Evolutionary conservation across 2,329 filamentous ascomycete species (phyloP).

Genomic region (Trichoderma aggressivum): DNA sequence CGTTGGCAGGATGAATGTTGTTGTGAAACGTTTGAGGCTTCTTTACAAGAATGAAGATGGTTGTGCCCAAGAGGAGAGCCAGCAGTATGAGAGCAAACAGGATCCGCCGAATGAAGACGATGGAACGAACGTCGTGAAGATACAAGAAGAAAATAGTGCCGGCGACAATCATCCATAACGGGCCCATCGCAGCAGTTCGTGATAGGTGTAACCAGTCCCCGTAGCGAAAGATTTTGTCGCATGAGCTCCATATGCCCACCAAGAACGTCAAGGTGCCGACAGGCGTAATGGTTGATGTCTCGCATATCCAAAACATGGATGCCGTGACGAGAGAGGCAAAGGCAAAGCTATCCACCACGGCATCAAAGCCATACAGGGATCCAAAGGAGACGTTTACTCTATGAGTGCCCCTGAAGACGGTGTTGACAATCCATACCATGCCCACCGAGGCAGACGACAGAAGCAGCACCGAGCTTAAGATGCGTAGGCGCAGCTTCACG

Average conservation of each 20-base stretch:
- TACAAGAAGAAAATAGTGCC: slow-evolving; percentile 45
- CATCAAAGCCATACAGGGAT: slow-evolving; percentile 47
- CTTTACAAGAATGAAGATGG: slow-evolving; percentile 36
- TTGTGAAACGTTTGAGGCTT: slow-evolving; percentile 27
- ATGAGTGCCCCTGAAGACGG: slow-evolving; percentile 28
- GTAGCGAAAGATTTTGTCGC: slow-evolving; percentile 35
- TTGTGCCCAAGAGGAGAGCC: slow-evolving; percentile 35
- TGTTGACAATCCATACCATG: slow-evolving; percentile 35
- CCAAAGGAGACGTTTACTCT: slow-evolving; percentile 35
- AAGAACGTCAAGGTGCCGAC: slow-evolving; percentile 43
- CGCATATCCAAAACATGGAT: slow-evolving; percentile 44
- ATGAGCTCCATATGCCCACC: slow-evolving; percentile 37
- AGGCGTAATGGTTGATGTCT: slow-evolving; percentile 44
- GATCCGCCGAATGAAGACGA: slow-evolving; percentile 43
- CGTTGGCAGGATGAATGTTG: slow-evolving; percentile 45
- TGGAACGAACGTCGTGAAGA: slow-evolving; percentile 40
- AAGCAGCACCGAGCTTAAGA: slow-evolving; percentile 42
- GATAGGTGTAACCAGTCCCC: slow-evolving; percentile 47
- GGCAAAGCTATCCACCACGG: slow-evolving; percentile 46
- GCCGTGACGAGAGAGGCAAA: slow-evolving; percentile 45
- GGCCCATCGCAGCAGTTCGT: slow-evolving; percentile 34
- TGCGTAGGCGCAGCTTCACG: slow-evolving; percentile 44
- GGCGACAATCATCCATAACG: slow-evolving; percentile 38
- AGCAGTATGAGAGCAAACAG: slow-evolving; percentile 40
- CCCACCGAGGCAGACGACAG: slow-evolving; percentile 39